A percentile compares a stretch with the other conserved stretches of the same genome.
Conservation (phyloP, 495 filamentous ascomycete genomes). For the Penicillium pulvis region DNA sequence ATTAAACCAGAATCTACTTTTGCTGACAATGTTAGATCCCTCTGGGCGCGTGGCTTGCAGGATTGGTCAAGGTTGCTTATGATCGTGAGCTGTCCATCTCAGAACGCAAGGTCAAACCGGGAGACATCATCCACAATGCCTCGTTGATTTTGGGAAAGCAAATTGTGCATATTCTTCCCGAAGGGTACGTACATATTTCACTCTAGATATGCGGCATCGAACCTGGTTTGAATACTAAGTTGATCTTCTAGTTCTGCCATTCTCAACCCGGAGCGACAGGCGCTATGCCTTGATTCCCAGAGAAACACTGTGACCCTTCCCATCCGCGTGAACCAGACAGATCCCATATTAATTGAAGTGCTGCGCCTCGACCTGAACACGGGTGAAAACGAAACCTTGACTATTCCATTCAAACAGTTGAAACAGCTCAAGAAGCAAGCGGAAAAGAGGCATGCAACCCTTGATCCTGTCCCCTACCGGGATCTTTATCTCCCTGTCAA, state of each 20-base stretch:
- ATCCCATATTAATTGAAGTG: constrained; percentile 82
- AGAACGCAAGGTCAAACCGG: constrained; percentile 83
- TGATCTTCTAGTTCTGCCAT: constrained; percentile 69
- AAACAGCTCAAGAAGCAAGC: constrained; percentile 65
- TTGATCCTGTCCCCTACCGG: constrained; percentile 53
- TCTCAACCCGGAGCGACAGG: constrained; percentile 73
- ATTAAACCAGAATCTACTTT: not conserved
- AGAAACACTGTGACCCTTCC: constrained; percentile 67
- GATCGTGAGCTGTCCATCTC: constrained; percentile 89
- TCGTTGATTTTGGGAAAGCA: constrained; percentile 93
- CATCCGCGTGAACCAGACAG: constrained; percentile 89
- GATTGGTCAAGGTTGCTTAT: constrained; percentile 73
- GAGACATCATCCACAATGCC: constrained; percentile 81
- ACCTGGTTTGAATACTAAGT: not conserved
- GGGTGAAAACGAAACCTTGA: constrained; percentile 74
- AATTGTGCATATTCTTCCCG: constrained; percentile 94
- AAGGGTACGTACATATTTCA: constrained; percentile 65
- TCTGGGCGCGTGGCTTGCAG: constrained; percentile 66
- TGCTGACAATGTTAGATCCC: constrained; percentile 54
- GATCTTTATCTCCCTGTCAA: constrained; percentile 66
- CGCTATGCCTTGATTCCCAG: constrained; percentile 75
- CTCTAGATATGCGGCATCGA: not conserved
- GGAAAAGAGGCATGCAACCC: constrained; percentile 49
- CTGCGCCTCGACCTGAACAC: constrained; percentile 81
- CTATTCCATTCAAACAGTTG: constrained; percentile 69